These are phyloP conservation scores for Claviceps lovelessii DNA, from an alignment of 2,329 filamentous ascomycete species.

Conservation along the genomic window DNA sequence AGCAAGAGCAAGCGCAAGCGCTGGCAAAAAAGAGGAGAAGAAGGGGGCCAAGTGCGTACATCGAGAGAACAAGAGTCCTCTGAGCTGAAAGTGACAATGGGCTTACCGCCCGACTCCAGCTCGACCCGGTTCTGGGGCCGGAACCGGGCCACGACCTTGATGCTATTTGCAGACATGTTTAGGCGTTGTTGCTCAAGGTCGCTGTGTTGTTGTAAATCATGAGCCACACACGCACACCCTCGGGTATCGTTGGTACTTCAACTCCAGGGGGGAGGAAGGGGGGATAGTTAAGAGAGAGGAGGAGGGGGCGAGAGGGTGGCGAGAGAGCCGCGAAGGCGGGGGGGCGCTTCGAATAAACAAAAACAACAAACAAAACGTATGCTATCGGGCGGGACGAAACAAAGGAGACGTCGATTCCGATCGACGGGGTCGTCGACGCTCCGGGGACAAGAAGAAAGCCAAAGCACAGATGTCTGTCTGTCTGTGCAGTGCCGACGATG, in stretches of 20 bases:
- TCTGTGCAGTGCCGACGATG: slow-evolving; percentile 2
- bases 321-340: too few species aligned
- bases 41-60: slow-evolving; percentile 31
- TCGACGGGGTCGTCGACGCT: neutral
- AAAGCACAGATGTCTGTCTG: neutral
- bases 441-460: neutral
- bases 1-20: slow-evolving; percentile 1
- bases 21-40: slow-evolving; percentile 18
- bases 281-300: too few species aligned
- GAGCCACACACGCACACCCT: slow-evolving; percentile 5
- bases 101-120: slow-evolving; percentile 75
- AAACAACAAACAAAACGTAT: neutral
- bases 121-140: slow-evolving; percentile 94
- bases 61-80: slow-evolving; percentile 79
- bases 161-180: slow-evolving; percentile 48
- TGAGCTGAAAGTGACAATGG: slow-evolving; percentile 77
- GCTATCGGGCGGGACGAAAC: neutral
- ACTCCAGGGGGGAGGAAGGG: neutral
- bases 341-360: neutral
- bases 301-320: too few species aligned
- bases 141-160: slow-evolving; percentile 93
- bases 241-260: neutral
- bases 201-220: slow-evolving; percentile 5
- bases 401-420: neutral
- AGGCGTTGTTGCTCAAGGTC: slow-evolving; percentile 7